A percentile compares a stretch with the other conserved stretches of the same genome.
Conservation (phyloP, 148 eudicot species). For the Fagopyrum tataricum region DNA sequence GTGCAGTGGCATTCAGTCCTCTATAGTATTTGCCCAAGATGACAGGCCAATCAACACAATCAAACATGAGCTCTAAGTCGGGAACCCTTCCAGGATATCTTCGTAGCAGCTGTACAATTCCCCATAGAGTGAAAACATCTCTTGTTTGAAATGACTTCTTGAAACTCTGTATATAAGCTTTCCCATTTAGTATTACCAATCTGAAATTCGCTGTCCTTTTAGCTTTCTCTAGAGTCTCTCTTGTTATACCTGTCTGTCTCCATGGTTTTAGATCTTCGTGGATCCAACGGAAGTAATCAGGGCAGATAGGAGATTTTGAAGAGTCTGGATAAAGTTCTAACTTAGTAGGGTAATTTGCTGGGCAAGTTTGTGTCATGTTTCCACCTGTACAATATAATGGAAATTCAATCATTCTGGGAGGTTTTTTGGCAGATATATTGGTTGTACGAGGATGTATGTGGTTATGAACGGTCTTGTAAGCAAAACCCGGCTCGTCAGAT, state of each 20-base stretch:
- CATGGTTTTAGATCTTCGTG: slow-evolving; percentile 77
- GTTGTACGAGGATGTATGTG: slow-evolving; percentile 7
- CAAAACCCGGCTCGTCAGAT: neutral
- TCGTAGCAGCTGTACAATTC: slow-evolving; percentile 59
- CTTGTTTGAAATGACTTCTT: slow-evolving; percentile 45
- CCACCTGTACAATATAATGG: slow-evolving; percentile 44
- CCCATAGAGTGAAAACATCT: slow-evolving; percentile 71
- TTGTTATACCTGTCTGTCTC: slow-evolving; percentile 54
- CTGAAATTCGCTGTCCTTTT: slow-evolving; percentile 44
- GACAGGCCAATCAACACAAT: slow-evolving; percentile 70
- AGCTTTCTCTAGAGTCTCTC: slow-evolving; percentile 51
- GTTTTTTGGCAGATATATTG: slow-evolving; percentile 16
- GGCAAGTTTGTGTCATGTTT: slow-evolving; percentile 47
- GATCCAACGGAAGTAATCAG: slow-evolving; percentile 79
- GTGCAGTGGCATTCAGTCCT: slow-evolving; percentile 32
- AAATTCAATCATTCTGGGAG: slow-evolving; percentile 25
- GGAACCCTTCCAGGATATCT: slow-evolving; percentile 79
- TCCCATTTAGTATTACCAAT: slow-evolving; percentile 54
- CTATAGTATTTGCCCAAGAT: slow-evolving; percentile 16
- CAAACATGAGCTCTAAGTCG: slow-evolving; percentile 82
- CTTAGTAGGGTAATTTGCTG: slow-evolving; percentile 40
- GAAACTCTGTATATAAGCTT: slow-evolving; percentile 50
- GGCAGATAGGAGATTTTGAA: slow-evolving; percentile 42
- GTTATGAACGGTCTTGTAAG: neutral
- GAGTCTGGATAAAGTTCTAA: slow-evolving; percentile 27